These are phyloP conservation scores for Coccomyxa sp. DNA, from an alignment of 139 green algal species.

Conservation along the genomic window DNA sequence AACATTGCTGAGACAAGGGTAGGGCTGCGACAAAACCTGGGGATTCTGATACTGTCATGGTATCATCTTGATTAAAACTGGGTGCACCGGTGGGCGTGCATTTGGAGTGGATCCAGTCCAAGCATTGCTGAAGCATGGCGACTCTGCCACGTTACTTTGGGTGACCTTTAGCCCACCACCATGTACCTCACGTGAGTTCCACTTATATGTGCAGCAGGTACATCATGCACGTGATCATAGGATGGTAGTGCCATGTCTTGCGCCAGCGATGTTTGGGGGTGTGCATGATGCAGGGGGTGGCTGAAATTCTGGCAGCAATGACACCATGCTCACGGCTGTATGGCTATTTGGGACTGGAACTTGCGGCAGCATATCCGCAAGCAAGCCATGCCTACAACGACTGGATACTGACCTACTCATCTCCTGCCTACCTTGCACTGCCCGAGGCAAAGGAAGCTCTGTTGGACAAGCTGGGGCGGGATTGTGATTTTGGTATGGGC, in stretches of 20 bases:
- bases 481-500: constrained; percentile 21
- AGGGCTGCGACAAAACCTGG: background rate
- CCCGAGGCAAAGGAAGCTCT: constrained; percentile 29
- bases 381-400: constrained; percentile 36
- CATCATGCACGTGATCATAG: too few species aligned
- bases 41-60: too few species aligned
- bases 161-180: too few species aligned
- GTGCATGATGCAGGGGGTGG: constrained; percentile 31
- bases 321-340: constrained; percentile 72
- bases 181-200: too few species aligned
- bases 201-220: too few species aligned
- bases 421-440: constrained; percentile 44
- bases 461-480: constrained; percentile 31
- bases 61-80: too few species aligned
- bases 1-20: constrained; percentile 38
- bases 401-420: constrained; percentile 64
- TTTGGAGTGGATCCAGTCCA: too few species aligned
- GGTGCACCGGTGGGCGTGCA: too few species aligned
- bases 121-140: too few species aligned
- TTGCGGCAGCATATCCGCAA: constrained; percentile 24
- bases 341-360: constrained; percentile 58
- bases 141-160: too few species aligned
- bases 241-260: too few species aligned
- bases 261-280: too few species aligned
- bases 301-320: constrained; percentile 63